Percentiles rank a stretch among this genome's conserved stretches.
These are phyloP conservation scores for Torulaspora maleeae DNA, from an alignment of 805 yeast genomes.

Conservation along the genomic window DNA sequence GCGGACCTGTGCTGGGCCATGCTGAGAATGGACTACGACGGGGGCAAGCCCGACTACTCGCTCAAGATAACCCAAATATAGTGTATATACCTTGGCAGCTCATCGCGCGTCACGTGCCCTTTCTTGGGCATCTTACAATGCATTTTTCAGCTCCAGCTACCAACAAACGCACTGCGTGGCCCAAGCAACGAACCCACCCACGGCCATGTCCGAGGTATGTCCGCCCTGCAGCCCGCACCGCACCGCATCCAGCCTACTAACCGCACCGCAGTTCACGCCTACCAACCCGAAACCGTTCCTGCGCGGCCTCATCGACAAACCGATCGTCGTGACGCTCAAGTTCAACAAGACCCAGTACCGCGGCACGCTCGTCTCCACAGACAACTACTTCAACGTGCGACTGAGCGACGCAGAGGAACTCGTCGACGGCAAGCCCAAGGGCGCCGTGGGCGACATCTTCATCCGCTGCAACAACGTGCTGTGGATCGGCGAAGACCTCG, in stretches of 20 bases:
- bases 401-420: slow-evolving; percentile 57
- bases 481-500: slow-evolving; percentile 30
- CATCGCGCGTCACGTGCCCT: slow-evolving; percentile 1
- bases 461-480: slow-evolving; percentile 89
- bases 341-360: slow-evolving; percentile 87
- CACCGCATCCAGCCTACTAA: slow-evolving; percentile 12
- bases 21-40: slow-evolving; percentile 61
- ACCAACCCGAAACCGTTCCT: slow-evolving; percentile 89
- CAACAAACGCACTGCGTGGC: neutral
- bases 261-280: slow-evolving; percentile 44
- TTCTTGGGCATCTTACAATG: too few species aligned
- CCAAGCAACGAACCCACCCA: neutral
- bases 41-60: slow-evolving; percentile 34
- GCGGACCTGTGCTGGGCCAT: slow-evolving; percentile 82
- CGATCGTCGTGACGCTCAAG: slow-evolving; percentile 74
- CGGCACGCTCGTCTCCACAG: slow-evolving; percentile 74
- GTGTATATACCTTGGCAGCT: neutral
- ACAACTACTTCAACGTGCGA: slow-evolving; percentile 88
- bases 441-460: slow-evolving; percentile 68
- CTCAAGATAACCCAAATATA: slow-evolving; percentile 50
- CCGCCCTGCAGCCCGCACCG: neutral
- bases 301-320: slow-evolving; percentile 64
- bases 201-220: slow-evolving; percentile 3
- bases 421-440: slow-evolving; percentile 45
- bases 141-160: neutral